Conservation (phyloP, 2,329 filamentous ascomycete species). For the Aspergillaceae sp. region DNA sequence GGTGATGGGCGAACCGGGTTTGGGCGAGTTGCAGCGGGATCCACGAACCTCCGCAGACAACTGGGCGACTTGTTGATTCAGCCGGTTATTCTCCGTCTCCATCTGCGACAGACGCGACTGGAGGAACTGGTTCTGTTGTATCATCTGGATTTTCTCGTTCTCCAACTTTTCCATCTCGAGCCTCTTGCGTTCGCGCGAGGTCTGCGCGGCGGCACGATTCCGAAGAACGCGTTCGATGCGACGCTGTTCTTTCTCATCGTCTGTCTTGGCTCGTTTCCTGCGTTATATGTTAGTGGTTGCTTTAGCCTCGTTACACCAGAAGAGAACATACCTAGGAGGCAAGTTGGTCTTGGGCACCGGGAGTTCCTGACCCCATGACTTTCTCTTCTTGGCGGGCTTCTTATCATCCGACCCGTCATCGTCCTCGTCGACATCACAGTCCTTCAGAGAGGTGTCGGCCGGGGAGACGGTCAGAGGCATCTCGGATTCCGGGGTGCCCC, state of each 20-base stretch:
- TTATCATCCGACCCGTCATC: slow-evolving; percentile 44
- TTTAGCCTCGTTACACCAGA: neutral
- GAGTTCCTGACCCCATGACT: slow-evolving; percentile 96
- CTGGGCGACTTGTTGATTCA: slow-evolving; percentile 44
- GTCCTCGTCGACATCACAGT: slow-evolving; percentile 13
- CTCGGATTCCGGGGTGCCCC: slow-evolving; percentile 24
- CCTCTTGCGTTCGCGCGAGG: slow-evolving; percentile 87
- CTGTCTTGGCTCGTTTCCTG: slow-evolving; percentile 95
- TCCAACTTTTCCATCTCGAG: slow-evolving; percentile 78
- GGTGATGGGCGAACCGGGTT: slow-evolving; percentile 21
- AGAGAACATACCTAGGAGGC: slow-evolving; percentile 62
- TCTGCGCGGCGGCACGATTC: slow-evolving; percentile 92
- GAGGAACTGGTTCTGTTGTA: slow-evolving; percentile 63
- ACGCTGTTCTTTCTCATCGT: slow-evolving; percentile 97
- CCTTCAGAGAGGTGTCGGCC: slow-evolving; percentile 29
- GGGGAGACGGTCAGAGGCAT: slow-evolving; percentile 35
- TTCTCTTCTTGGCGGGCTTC: slow-evolving; percentile 83
- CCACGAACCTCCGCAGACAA: slow-evolving; percentile 39
- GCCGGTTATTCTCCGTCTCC: slow-evolving; percentile 45
- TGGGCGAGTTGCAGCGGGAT: slow-evolving; percentile 32
- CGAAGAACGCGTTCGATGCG: slow-evolving; percentile 94
- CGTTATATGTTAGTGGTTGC: slow-evolving; percentile 6
- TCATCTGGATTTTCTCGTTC: slow-evolving; percentile 54
- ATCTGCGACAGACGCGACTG: slow-evolving; percentile 55
- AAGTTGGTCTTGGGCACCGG: slow-evolving; percentile 95